Evolutionary conservation across 139 green algal species (phyloP).

Genomic region (Chlorella sp.): DNA sequence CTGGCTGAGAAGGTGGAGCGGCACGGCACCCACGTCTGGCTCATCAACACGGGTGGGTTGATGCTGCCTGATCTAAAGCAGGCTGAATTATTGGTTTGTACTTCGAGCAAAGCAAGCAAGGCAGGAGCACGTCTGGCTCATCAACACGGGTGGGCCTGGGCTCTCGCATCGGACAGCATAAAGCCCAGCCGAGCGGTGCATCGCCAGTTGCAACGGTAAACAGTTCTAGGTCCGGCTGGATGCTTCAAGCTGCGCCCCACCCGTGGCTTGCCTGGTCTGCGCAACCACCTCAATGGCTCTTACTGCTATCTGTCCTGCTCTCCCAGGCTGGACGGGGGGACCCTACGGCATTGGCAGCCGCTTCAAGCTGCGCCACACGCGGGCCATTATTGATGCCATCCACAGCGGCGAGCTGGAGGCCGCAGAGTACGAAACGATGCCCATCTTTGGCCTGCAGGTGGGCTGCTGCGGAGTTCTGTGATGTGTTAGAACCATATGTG

Average conservation of each 20-base stretch:
- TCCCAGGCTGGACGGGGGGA: conserved; percentile 60
- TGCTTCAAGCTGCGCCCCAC: conserved; percentile 76
- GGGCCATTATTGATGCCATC: conserved; percentile 96
- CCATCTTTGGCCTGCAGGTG: conserved; percentile 88
- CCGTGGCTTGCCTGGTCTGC: no score
- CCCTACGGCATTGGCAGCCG: conserved; percentile 85
- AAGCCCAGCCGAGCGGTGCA: no score
- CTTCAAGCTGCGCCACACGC: conserved; percentile 93
- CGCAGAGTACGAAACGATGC: conserved; percentile 64
- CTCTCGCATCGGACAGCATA: no score
- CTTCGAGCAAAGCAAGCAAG: no score
- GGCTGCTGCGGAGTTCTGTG: neutral
- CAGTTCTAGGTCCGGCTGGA: no score
- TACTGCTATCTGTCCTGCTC: no score
- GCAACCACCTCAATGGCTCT: no score
- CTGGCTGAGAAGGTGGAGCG: conserved; percentile 87
- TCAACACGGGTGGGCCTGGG: no score
- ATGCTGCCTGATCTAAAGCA: no score
- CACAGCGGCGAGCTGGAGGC: conserved; percentile 83
- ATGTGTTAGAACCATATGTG: neutral
- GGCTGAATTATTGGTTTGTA: no score
- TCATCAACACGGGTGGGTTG: conserved; percentile 88
- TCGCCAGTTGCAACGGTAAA: no score
- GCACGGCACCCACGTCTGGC: conserved; percentile 83
- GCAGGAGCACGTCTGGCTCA: no score